phyloP scores from a whole-genome alignment of 345 rosid genomes.

The Eucalyptus regnans region DNA sequence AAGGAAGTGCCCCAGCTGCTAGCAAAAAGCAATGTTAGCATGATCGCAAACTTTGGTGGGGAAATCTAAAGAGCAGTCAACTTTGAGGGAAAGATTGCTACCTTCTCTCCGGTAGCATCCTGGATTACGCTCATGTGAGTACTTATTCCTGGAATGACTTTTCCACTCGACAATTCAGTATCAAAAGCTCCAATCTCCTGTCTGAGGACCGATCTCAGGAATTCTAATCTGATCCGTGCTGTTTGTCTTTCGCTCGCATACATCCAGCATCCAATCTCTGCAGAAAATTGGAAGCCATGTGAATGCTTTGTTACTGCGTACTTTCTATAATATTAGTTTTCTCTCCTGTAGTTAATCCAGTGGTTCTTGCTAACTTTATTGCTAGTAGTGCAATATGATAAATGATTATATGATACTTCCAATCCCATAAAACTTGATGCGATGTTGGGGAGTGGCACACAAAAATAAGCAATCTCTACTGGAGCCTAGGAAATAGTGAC shows the following conservation, averaged over 20 bases:
- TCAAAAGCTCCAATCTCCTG: slow-evolving; percentile 64
- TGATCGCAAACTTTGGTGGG: not conserved
- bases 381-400: not conserved
- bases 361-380: not conserved
- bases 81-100: not conserved
- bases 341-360: not conserved
- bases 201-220: slow-evolving; percentile 24
- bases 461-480: not conserved
- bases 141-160: slow-evolving; percentile 33
- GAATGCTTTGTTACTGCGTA: not conserved
- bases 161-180: slow-evolving; percentile 40
- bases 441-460: not conserved
- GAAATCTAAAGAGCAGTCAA: not conserved
- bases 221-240: slow-evolving; percentile 23
- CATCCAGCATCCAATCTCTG: slow-evolving; percentile 69
- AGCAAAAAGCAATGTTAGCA: not conserved
- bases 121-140: slow-evolving; percentile 49
- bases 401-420: too few species aligned
- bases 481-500: not conserved
- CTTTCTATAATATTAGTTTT: not conserved
- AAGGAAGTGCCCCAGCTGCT: slow-evolving; percentile 54
- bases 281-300: not conserved
- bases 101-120: slow-evolving; percentile 64
- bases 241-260: slow-evolving; percentile 50
- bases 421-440: too few species aligned